These are phyloP conservation scores for Mortierella sp. DNA, from an alignment of 371 early-diverging fungal species.

Conservation along the genomic window DNA sequence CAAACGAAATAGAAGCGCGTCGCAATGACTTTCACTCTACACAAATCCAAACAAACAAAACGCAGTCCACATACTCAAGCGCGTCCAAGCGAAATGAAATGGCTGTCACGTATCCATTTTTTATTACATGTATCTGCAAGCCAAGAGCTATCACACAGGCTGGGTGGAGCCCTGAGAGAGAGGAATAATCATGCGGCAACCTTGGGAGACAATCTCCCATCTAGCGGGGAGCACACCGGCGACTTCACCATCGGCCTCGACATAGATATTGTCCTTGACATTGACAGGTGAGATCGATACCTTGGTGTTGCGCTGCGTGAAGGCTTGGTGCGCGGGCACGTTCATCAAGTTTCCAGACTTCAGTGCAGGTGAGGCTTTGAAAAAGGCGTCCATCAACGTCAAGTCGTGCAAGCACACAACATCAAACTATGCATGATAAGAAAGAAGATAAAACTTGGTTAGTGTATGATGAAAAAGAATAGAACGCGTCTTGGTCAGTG, in stretches of 20 bases:
- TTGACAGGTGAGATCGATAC: conserved; percentile 42
- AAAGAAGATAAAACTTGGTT: background rate
- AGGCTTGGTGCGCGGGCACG: conserved; percentile 41
- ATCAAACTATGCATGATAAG: conserved; percentile 27
- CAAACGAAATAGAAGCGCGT: background rate
- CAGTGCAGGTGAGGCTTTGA: conserved; percentile 45
- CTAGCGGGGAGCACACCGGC: conserved; percentile 51
- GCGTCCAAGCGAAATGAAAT: conserved; percentile 7
- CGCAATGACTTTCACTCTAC: background rate
- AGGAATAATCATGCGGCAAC: conserved; percentile 47
- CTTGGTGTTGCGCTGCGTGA: conserved; percentile 27
- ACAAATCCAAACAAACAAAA: conserved; percentile 10
- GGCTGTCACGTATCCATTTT: background rate
- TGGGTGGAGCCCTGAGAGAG: background rate
- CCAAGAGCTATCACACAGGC: background rate
- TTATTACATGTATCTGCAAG: background rate
- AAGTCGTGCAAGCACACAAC: conserved; percentile 48
- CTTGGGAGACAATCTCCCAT: conserved; percentile 40
- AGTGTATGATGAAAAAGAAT: background rate
- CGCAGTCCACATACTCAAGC: background rate
- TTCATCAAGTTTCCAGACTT: conserved; percentile 46
- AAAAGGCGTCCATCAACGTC: conserved; percentile 31
- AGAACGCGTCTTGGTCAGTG: background rate
- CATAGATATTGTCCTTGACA: conserved; percentile 24
- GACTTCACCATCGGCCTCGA: conserved; percentile 52